Evolutionary conservation across 805 yeast genomes (phyloP), one percentile per base, ranked within the genome.

Genomic region (Saturnispora diversa): DNA sequence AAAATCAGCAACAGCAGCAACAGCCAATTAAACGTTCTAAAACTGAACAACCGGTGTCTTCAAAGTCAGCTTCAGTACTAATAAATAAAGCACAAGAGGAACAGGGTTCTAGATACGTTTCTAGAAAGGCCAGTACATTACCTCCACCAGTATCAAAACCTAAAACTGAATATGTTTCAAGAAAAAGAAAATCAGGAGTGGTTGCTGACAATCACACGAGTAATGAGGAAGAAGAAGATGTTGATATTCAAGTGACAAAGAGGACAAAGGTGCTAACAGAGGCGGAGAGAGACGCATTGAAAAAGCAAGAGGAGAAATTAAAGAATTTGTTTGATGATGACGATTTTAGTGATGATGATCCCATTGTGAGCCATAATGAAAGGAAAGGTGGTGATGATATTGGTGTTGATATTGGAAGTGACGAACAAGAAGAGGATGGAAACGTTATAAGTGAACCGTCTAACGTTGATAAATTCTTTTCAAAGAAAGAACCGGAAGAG

Each of bases 301-400:
- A 39, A 29, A 34, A 40, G 37, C 31, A 42, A 20, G 46, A 49
- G 24, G 48, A 45, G 26, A 43, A 46, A 9, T 35, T n/a, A 30
- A 38, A 42, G 23, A 52, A 44, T 17, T 44, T 58, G 35, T 40
- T 40, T 21, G 24, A 43, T n/a, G 54, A 49, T 37, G 58, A 55
- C 12, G 30, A 34, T 17, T 50, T 40, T 5, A 49, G 48, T 31
- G 44, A 28, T 19, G 36, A 41, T 19, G 38, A 23, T 10, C 28
- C 31, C 10, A 37, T 42, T 9, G 23, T 25, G 15, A 29, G 25
- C 9, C 29, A 8, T 11, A 20, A 17, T 16, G 48, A 43, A n/a
- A 43, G 41, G 5, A 15, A 22, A 5, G 40, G 33, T 3, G 28
- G 36, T 11, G 43, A 43, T 21, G 42, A 32, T 33, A 40, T 39